These are phyloP conservation scores for Aureobasidium namibiae DNA, from an alignment of 2,329 filamentous ascomycete genomes.

Conservation along the genomic window DNA sequence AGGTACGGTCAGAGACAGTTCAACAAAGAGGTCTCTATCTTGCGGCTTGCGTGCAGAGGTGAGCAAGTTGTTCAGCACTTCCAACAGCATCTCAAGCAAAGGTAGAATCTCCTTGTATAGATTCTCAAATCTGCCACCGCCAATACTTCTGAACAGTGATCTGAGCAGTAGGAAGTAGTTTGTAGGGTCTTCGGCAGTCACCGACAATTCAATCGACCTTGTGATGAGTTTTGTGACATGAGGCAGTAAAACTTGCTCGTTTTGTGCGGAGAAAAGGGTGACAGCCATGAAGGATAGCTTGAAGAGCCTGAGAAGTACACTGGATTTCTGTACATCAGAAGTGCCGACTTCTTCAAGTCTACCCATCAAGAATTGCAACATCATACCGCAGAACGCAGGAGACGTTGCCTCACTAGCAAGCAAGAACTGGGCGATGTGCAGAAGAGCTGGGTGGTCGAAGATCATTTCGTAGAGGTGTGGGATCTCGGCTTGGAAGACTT, in stretches of 20 bases:
- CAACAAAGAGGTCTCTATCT: constrained; percentile 92
- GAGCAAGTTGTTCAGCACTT: constrained; percentile 91
- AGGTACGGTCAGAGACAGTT: constrained; percentile 91
- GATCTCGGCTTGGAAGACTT: constrained; percentile 97
- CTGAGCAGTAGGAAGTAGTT: constrained; percentile 94
- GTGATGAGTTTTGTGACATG: constrained; percentile 97
- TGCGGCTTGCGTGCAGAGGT: constrained; percentile 81
- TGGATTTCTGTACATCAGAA: constrained; percentile 82
- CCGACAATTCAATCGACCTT: constrained; percentile 91
- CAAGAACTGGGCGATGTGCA: constrained; percentile 97
- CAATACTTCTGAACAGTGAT: constrained; percentile 91
- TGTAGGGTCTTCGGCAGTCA: constrained; percentile 92
- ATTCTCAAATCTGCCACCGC: constrained; percentile 93
- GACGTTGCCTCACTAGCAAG: constrained; percentile 97
- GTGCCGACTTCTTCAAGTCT: constrained; percentile 92
- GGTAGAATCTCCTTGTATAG: constrained; percentile 97
- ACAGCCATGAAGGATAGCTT: constrained; percentile 99
- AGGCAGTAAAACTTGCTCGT: constrained; percentile 88
- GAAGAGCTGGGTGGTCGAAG: constrained; percentile 86
- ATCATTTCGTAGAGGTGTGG: constrained; percentile 95
- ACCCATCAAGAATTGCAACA: constrained; percentile 94
- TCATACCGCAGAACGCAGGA: constrained; percentile 95
- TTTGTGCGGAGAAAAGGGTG: constrained; percentile 86
- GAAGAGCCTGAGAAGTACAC: constrained; percentile 86
- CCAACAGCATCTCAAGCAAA: constrained; percentile 90